phyloP scores from a whole-genome alignment of 2,329 filamentous ascomycete genomes.

The Byssothecium circinans region DNA sequence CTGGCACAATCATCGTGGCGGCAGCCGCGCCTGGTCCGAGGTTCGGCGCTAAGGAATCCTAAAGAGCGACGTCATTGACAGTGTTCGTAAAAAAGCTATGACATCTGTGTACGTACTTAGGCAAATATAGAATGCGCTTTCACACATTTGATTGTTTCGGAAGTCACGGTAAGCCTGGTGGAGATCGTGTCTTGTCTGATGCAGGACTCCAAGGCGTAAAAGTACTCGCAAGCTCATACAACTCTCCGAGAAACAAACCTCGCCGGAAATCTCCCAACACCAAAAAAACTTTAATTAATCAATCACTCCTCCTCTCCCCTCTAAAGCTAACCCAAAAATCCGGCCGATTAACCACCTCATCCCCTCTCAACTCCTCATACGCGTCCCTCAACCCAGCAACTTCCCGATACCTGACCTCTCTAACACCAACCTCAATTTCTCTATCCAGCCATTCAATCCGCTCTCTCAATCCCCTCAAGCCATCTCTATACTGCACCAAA shows the following conservation, averaged over 20 bases:
- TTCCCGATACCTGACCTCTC: slow-evolving; percentile 33
- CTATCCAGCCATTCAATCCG: slow-evolving; percentile 41
- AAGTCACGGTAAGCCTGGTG: too few relatives aligned
- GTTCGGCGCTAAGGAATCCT: slow-evolving; percentile 10
- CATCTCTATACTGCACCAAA: slow-evolving; percentile 36
- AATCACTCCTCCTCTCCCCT: not conserved
- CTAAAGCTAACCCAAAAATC: slow-evolving; percentile 31
- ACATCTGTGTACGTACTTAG: too few relatives aligned
- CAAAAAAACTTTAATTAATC: too few relatives aligned
- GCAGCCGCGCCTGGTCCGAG: slow-evolving; percentile 2
- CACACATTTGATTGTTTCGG: too few relatives aligned
- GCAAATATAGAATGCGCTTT: too few relatives aligned
- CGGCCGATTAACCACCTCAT: slow-evolving; percentile 38
- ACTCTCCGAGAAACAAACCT: too few relatives aligned
- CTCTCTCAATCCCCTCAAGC: slow-evolving; percentile 34
- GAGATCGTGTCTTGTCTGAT: too few relatives aligned
- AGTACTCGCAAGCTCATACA: too few relatives aligned
- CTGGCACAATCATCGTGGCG: not conserved
- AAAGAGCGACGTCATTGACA: slow-evolving; percentile 21
- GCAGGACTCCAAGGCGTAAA: too few relatives aligned
- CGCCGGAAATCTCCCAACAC: too few relatives aligned
- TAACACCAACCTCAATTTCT: slow-evolving; percentile 34
- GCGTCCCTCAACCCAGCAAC: slow-evolving; percentile 38
- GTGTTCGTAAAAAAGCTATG: not conserved
- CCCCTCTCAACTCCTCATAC: slow-evolving; percentile 34